Percentiles rank a stretch among this genome's conserved stretches.
Conservation (phyloP, 2,329 filamentous ascomycete species). For the Fusarium napiforme region DNA sequence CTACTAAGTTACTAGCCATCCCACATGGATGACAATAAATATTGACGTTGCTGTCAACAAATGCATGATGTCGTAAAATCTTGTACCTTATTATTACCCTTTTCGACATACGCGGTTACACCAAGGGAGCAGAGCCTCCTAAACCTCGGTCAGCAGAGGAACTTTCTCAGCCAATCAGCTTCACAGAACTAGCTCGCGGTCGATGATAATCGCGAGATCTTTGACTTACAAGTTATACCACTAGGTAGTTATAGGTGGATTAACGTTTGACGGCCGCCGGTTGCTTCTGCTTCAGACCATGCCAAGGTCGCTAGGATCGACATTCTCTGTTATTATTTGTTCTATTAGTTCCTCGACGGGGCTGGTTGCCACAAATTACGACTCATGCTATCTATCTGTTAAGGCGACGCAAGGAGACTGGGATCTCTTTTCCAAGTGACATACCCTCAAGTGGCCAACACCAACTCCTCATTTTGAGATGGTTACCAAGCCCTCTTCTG, state of each 20-base stretch:
- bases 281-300: background rate
- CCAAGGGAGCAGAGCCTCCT: conserved; percentile 16
- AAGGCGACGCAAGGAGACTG: background rate
- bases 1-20: background rate
- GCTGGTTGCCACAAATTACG: background rate
- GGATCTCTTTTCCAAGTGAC: background rate
- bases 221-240: background rate
- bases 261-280: background rate
- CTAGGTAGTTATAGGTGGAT: background rate
- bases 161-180: conserved; percentile 48
- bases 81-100: conserved; percentile 5
- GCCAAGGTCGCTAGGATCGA: background rate
- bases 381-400: background rate
- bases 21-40: background rate
- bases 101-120: background rate
- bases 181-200: background rate
- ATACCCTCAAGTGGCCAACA: background rate
- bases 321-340: conserved; percentile 17
- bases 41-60: background rate
- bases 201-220: conserved; percentile 1
- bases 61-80: background rate
- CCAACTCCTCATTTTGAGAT: background rate
- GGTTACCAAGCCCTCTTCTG: background rate
- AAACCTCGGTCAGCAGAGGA: conserved; percentile 22
- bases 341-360: conserved; percentile 7